These are phyloP conservation scores for Aspergillus campestris DNA, from an alignment of 495 filamentous ascomycete species.

Conservation along the genomic window DNA sequence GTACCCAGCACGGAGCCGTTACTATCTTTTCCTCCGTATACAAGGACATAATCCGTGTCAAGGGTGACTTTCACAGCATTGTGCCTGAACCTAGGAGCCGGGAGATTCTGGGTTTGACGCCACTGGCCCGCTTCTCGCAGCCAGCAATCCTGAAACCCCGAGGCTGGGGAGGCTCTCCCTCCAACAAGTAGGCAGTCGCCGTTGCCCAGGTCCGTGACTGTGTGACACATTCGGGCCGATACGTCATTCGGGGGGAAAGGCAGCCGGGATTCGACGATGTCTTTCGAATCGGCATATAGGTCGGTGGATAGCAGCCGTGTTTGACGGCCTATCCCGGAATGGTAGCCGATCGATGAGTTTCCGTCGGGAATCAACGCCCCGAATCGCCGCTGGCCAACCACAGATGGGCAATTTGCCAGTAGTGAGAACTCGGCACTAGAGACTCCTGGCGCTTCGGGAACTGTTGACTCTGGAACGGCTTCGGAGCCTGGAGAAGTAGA, in stretches of 20 bases:
- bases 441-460: background rate
- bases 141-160: slow-evolving; percentile 65
- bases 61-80: slow-evolving; percentile 46
- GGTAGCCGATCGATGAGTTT: slow-evolving; percentile 32
- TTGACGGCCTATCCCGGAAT: slow-evolving; percentile 56
- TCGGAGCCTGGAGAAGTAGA: slow-evolving; percentile 11
- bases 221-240: slow-evolving; percentile 65
- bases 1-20: slow-evolving; percentile 45
- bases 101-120: slow-evolving; percentile 54
- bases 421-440: slow-evolving; percentile 15
- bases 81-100: slow-evolving; percentile 63
- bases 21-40: slow-evolving; percentile 64
- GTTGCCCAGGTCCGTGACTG: slow-evolving; percentile 50
- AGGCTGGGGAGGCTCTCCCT: slow-evolving; percentile 66
- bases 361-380: slow-evolving; percentile 35
- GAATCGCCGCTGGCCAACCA: slow-evolving; percentile 27
- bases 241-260: slow-evolving; percentile 31
- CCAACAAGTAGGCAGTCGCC: slow-evolving; percentile 58
- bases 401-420: slow-evolving; percentile 8
- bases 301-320: slow-evolving; percentile 53
- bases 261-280: slow-evolving; percentile 9
- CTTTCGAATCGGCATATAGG: slow-evolving; percentile 34
- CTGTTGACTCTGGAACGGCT: background rate
- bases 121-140: slow-evolving; percentile 49
- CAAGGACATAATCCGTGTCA: slow-evolving; percentile 37